Percentiles rank a stretch among this genome's conserved stretches.
These are phyloP conservation scores for Botrytis aclada DNA, from an alignment of 2,329 filamentous ascomycete genomes.

Conservation along the genomic window DNA sequence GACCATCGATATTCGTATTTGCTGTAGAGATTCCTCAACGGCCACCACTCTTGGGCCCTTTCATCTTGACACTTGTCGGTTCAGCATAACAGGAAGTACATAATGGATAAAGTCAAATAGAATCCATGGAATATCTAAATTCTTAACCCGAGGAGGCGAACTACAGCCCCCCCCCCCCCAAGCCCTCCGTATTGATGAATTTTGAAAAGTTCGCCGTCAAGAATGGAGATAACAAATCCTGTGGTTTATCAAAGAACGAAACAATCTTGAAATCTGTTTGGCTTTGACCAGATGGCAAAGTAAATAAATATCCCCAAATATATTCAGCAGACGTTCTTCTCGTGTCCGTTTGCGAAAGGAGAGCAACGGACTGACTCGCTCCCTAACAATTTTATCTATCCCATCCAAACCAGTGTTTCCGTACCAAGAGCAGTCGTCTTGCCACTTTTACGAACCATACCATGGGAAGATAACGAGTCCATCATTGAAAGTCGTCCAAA, in stretches of 20 bases:
- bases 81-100: not conserved
- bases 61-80: not conserved
- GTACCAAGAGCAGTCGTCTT: not conserved
- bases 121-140: not conserved
- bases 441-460: not conserved
- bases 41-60: not conserved
- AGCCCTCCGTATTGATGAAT: not conserved
- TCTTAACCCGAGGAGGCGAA: not conserved
- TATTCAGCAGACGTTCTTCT: not conserved
- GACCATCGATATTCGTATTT: not conserved
- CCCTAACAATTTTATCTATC: not conserved
- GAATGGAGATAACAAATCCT: not conserved
- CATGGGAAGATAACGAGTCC: not conserved
- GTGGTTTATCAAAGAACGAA: not conserved
- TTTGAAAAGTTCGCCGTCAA: not conserved
- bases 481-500: not conserved
- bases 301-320: not conserved
- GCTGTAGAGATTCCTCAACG: not conserved
- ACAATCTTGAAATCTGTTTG: not conserved
- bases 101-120: no score
- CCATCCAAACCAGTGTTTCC: not conserved
- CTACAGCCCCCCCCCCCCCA: not conserved
- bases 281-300: rapidly evolving
- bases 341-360: not conserved
- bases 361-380: no score